Conservation (phyloP, 371 early-diverging fungal species). For the Zancudomyces culisetae region DNA sequence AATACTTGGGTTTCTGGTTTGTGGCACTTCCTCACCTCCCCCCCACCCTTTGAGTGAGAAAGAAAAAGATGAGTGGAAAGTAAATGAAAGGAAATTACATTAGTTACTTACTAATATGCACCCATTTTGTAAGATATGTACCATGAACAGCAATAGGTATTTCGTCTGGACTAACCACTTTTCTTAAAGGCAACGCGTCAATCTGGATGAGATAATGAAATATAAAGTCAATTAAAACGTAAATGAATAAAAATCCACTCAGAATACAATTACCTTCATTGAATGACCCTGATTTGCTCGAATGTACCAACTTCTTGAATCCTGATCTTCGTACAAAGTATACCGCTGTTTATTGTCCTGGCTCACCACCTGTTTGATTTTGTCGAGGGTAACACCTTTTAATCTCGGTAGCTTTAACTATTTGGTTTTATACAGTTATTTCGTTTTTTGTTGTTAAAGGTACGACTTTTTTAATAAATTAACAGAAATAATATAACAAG, state of each 20-base stretch:
- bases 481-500: too few relatives aligned
- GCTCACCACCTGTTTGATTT: conserved; percentile 20
- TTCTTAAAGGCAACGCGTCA: conserved; percentile 29
- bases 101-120: conserved; percentile 26
- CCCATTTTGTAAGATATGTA: conserved; percentile 36
- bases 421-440: too few relatives aligned
- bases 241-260: conserved; percentile 2
- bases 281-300: conserved; percentile 73
- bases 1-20: too few relatives aligned
- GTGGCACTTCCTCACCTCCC: too few relatives aligned
- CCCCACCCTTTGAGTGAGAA: too few relatives aligned
- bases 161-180: conserved; percentile 23
- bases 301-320: conserved; percentile 32
- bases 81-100: neutral
- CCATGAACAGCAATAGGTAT: conserved; percentile 47
- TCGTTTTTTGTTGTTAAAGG: too few relatives aligned
- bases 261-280: conserved; percentile 16
- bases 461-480: too few relatives aligned
- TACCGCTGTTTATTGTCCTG: conserved; percentile 58
- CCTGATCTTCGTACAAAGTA: conserved; percentile 18
- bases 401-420: too few relatives aligned
- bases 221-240: neutral
- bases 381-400: neutral
- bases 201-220: conserved; percentile 6
- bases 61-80: too few relatives aligned